These are phyloP conservation scores for Kodamaea neixiangensis DNA, from an alignment of 805 yeast species.

Conservation along the genomic window DNA sequence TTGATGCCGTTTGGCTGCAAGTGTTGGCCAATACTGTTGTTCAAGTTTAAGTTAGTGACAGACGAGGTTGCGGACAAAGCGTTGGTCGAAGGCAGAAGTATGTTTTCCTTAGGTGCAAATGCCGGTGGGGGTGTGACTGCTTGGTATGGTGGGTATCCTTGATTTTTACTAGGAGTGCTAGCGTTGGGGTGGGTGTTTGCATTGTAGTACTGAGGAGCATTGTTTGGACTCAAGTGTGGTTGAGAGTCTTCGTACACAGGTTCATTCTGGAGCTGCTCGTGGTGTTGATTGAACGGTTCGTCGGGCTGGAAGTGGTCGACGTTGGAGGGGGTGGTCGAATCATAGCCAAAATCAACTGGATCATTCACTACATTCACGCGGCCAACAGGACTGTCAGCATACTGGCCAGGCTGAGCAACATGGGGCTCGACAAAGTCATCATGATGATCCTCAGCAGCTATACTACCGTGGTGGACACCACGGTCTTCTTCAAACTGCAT, in stretches of 20 bases:
- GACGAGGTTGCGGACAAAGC: slow-evolving; percentile 37
- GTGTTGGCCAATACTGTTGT: slow-evolving; percentile 1
- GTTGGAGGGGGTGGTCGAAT: background rate
- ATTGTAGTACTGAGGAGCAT: background rate
- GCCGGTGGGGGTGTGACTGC: slow-evolving; percentile 31
- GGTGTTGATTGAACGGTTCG: background rate
- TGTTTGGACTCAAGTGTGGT: background rate
- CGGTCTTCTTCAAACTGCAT: slow-evolving; percentile 1
- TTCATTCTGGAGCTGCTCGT: background rate
- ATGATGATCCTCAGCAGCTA: background rate
- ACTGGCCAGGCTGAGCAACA: background rate
- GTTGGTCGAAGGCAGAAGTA: slow-evolving; percentile 28
- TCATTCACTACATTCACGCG: background rate
- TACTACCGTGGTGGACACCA: background rate
- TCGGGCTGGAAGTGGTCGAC: slow-evolving; percentile 1
- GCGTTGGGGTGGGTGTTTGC: background rate
- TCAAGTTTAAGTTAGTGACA: slow-evolving; percentile 35
- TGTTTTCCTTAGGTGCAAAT: slow-evolving; percentile 18
- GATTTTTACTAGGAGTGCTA: background rate
- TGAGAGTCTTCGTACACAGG: background rate
- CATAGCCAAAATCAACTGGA: slow-evolving; percentile 1
- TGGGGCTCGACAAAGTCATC: background rate
- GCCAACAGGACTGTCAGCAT: background rate
- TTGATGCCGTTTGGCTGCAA: background rate
- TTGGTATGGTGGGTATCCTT: slow-evolving; percentile 8